Evolutionary conservation across 1,139 yeast species (phyloP), one percentile per base, ranked within the genome.

Genomic region (Lizanozyma gosingica): DNA sequence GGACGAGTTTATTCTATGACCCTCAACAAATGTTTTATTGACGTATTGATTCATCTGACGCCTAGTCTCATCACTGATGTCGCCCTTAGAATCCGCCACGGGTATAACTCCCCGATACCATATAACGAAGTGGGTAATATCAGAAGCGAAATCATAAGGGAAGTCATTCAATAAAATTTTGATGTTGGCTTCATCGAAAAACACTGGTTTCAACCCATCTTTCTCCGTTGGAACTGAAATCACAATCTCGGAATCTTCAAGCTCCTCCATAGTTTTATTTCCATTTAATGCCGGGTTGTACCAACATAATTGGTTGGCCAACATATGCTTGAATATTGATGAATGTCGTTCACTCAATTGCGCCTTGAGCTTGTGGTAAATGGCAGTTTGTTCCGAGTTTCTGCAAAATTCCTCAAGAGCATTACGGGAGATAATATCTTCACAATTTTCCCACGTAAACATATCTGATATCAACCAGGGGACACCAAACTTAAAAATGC

Each of bases 11-110:
- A 76, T 49, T 0, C 67, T 67, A 34, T 70, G 53, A 36, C 56
- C 54, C 33, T 65, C 58, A 33, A 69, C 62, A 51, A 78, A 77
- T 0, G 78, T 74, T 46, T 64, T 61, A 11, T 54, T 45, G 18
- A 76, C 57, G 45, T 72, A 76, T 37, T 43, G 47, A 38, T 66
- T 67, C 6, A 76, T 67, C 3, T 62, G 45, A 1, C 45, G 47
- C 43, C 70, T 64, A 3, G 73, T 66, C 11, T 53, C 47, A 0
- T 52, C 41, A 14, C 72, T 58, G 27, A 76, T 69, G 49, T 76
- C 81, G 0, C 81, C 81, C 15, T 22, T 22, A 6, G 29, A 22
- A 22, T 22, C 29, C 9, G 29, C 11, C 6, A 45, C 39, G 11
- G 29, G 2, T 22, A 22, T 11, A 6, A 22, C 9, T 11, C 29